Conservation (phyloP, 257 asterid species). For the Catharanthus roseus region DNA sequence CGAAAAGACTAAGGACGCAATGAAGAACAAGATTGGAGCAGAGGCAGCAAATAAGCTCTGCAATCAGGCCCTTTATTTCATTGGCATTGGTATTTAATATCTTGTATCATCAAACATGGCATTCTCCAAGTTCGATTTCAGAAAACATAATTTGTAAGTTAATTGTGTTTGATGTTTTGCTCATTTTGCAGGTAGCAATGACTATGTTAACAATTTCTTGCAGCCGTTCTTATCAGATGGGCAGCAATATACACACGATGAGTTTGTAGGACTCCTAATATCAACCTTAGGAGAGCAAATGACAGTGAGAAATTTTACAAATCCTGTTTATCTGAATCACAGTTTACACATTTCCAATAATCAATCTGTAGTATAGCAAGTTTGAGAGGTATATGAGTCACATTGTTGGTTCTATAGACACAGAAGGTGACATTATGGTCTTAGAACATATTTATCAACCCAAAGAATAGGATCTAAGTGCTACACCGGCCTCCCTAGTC, state of each 20-base stretch:
- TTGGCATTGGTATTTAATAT: constrained; percentile 52
- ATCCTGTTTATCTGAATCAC: background rate
- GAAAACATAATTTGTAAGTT: background rate
- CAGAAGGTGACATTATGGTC: too few species aligned
- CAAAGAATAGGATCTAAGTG: too few species aligned
- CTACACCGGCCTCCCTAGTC: too few species aligned
- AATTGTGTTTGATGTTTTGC: background rate
- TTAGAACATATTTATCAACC: too few species aligned
- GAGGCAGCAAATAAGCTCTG: constrained; percentile 51
- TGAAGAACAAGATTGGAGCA: constrained; percentile 53
- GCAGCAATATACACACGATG: constrained; percentile 63
- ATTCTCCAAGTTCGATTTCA: background rate
- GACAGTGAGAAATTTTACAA: constrained; percentile 26
- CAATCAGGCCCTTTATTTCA: constrained; percentile 52
- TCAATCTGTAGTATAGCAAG: too few species aligned
- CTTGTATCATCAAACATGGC: background rate
- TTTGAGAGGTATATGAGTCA: too few species aligned
- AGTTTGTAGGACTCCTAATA: constrained; percentile 45
- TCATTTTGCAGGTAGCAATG: constrained; percentile 63
- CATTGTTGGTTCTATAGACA: too few species aligned
- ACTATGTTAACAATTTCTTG: constrained; percentile 73
- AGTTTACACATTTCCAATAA: background rate
- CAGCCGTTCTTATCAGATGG: constrained; percentile 67
- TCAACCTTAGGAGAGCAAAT: constrained; percentile 59
- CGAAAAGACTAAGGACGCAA: constrained; percentile 43